These are phyloP conservation scores for Symmetrospora coprosmae DNA, from an alignment of 768 basidiomycete species.

Conservation along the genomic window DNA sequence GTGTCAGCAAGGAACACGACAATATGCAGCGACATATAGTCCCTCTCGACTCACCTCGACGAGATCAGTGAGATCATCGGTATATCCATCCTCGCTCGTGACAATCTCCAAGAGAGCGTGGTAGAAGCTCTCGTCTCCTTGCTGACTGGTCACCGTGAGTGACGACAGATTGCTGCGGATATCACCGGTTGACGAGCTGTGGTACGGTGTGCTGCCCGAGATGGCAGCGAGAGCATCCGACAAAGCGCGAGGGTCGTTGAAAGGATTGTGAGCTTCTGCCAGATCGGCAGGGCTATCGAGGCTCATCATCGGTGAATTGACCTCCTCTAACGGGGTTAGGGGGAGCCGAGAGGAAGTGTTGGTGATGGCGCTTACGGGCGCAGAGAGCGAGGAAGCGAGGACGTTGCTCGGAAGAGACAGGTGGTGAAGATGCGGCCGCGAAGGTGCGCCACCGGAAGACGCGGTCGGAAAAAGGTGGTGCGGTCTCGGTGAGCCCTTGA, in stretches of 20 bases:
- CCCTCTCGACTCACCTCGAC: conserved; percentile 49
- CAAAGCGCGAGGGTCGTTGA: neutral
- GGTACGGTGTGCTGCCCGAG: neutral
- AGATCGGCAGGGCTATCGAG: conserved; percentile 12
- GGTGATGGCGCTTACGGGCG: too few relatives aligned
- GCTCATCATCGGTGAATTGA: conserved; percentile 3
- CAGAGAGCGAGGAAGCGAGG: too few relatives aligned
- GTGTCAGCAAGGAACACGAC: too few relatives aligned
- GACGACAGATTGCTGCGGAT: too few relatives aligned
- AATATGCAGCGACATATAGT: too few relatives aligned
- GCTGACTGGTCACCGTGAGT: neutral
- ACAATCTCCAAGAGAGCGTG: conserved; percentile 76
- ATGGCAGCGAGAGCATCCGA: neutral
- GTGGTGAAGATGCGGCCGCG: too few relatives aligned
- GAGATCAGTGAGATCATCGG: conserved; percentile 60
- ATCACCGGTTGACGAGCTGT: neutral
- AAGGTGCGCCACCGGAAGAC: too few relatives aligned
- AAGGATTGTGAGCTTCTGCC: conserved; percentile 4
- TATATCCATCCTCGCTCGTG: conserved; percentile 68
- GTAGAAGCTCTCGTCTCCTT: conserved; percentile 38
- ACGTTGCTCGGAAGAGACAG: too few relatives aligned
- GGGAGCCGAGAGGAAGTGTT: neutral
- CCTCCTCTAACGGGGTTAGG: conserved; percentile 12
- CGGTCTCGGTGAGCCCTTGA: too few relatives aligned
- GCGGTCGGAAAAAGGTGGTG: too few relatives aligned